phyloP scores from a whole-genome alignment of 1,284 basidiomycete species.

The Ceratobasidium sp. region DNA sequence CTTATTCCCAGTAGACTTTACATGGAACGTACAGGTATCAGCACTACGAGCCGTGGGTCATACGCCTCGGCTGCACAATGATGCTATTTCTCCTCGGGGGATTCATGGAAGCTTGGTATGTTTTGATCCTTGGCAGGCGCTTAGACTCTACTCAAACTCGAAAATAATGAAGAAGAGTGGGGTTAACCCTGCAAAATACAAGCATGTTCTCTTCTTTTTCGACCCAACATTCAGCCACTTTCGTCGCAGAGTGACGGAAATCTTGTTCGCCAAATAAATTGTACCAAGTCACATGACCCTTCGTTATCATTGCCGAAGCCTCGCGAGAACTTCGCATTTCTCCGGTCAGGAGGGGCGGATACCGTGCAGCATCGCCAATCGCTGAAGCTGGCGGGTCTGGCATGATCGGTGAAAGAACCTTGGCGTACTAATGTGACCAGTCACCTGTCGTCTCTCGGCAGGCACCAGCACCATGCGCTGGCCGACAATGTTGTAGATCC shows the following conservation, averaged over 20 bases:
- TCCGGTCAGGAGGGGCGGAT: constrained; percentile 9
- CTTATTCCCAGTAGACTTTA: not conserved
- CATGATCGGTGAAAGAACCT: not conserved
- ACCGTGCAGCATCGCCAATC: not conserved
- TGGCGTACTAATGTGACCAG: not conserved
- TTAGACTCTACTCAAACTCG: not conserved
- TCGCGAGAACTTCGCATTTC: constrained; percentile 39
- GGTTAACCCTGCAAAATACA: not conserved
- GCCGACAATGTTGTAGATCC: constrained; percentile 32
- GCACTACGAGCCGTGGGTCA: constrained; percentile 1
- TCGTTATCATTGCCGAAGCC: not conserved
- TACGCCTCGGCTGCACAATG: constrained; percentile 1
- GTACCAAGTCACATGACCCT: not conserved
- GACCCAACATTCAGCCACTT: not conserved
- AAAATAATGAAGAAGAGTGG: not conserved
- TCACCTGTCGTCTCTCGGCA: constrained; percentile 9
- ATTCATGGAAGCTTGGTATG: constrained; percentile 18
- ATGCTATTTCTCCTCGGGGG: constrained; percentile 25
- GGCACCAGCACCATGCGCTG: not conserved
- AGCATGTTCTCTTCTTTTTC: not conserved
- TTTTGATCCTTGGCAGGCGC: not conserved
- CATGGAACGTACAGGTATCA: not conserved
- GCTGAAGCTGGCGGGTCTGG: not conserved
- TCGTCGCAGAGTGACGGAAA: not conserved
- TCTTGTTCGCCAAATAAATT: not conserved